Base-by-base conservation (phyloP, 148 eudicot species). In the Fagopyrum esculentum region DNA sequence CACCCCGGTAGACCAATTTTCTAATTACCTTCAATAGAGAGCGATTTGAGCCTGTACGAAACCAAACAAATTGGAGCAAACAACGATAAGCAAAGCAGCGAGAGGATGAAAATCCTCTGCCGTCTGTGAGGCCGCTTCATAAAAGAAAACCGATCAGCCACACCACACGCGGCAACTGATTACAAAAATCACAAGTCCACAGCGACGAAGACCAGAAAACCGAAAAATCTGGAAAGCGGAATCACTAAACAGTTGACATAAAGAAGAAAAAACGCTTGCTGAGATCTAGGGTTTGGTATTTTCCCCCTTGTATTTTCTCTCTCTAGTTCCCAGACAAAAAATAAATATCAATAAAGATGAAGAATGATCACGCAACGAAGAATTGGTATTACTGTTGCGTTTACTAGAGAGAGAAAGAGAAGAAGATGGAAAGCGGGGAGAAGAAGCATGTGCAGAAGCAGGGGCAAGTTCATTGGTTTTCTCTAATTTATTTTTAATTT, bases 81-180 rank as follows among this genome's bases (percentile, higher is more conserved):
- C 6, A 87, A 82, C 10, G 86, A 81, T 22, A 89, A 64, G 48
- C 77, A 76, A 40, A 89, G 85, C 45, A 89, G 52, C 70, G 82
- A 83, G 87, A 89, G 90, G 87, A 89, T 85, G 69, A 75, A 78
- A 74, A 84, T 89, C 93, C 93, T 87, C 87, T 82, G 81, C 71
- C 86, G 80, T 80, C 78, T 75, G n/a, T 83, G 87, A 74, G 78
- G 75, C 75, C 63, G 81, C 93, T 68, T 87, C 90, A 87, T 87
- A 77, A 70, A 35, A 35, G 40, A 2, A 35, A 85, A 61, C 75
- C 72, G 30, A 69, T 49, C 73, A 50, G 66, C 50, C 47, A 52
- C 30, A 15, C 68, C 15, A 10, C 1, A 10, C 30, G 43, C 68
- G 68, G 4, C 1, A 10, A 22, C 68, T 12, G 68, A 61, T 29